Base-by-base conservation (phyloP, 306 rosid species). In the Abrus precatorius region DNA sequence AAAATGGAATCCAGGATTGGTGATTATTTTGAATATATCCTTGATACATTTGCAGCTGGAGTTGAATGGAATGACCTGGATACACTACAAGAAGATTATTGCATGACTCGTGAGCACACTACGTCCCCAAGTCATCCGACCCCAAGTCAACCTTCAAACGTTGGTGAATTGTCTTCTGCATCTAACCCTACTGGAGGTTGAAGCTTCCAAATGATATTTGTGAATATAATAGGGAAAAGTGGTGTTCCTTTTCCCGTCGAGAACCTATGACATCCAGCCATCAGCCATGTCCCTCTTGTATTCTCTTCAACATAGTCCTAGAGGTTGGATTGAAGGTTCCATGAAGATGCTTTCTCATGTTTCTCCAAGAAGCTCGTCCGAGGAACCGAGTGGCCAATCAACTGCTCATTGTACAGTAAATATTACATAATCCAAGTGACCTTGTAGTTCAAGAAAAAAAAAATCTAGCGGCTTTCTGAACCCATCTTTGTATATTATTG, bases 51-150 rank as follows among this genome's bases (percentile, higher is more conserved):
- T 66, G 40, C 88, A 93, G 97, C 94, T 56, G 91, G 79, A 48
- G 89, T 90, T 71, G 97, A 87, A 57, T 95, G 99, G 99, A 90
- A 87, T 70, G 91, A 85, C 70, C 84, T 95, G 75, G 77, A 80
- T 30, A 61, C 87, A 11, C 79, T 91, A 60, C 72, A 87, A 71
- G 94, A 89, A 60, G 93, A 93, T 86, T 91, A 82, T 76, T 8
- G 73, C 54, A 74, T 82, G 77, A 85, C 83, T 73, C 83, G 74
- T 30, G 77, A 79, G 56, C 85, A 80, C 83, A 20, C 87, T 88
- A 14, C 77, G 3, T 56, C 85, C 87, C 76, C 88, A 89, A 61
- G 57, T 49, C 73, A 84, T 47, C 90, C 87, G 20, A 20, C 85
- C 87, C 76, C 88, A 89, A 61, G 57, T 49, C 73, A 84, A 41